These are phyloP conservation scores for Erythrophleum fordii DNA, from an alignment of 306 rosid species.

Conservation along the genomic window DNA sequence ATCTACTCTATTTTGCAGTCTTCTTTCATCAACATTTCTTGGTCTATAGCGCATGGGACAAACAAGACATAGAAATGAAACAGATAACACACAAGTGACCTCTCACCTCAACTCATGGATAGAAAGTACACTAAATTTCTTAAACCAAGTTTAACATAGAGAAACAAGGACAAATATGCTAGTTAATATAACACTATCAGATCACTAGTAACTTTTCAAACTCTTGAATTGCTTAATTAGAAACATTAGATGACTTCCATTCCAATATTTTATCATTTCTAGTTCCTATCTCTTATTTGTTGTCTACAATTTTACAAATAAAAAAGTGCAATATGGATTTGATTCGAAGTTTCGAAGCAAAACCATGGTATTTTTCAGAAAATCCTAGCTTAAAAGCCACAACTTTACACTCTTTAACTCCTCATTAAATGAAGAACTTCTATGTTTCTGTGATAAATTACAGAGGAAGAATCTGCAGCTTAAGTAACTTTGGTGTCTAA, in stretches of 20 bases:
- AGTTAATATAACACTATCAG: neutral
- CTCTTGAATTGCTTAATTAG: constrained; percentile 5
- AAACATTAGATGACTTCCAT: neutral
- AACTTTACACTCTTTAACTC: neutral
- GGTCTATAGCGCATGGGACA: neutral
- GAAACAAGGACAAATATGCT: neutral
- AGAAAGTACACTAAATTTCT: too few species aligned
- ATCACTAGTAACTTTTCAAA: neutral
- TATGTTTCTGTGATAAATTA: neutral
- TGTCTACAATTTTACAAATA: neutral
- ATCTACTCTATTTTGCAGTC: neutral
- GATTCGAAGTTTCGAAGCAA: neutral
- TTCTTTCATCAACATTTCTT: neutral
- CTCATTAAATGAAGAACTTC: neutral
- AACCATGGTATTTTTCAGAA: constrained; percentile 6
- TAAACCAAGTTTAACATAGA: neutral
- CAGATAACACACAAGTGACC: neutral
- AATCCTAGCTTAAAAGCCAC: neutral
- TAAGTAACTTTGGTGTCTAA: neutral
- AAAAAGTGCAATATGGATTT: neutral
- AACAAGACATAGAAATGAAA: neutral
- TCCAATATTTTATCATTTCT: neutral
- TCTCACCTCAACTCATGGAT: neutral
- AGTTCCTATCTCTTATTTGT: neutral
- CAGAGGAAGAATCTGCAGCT: neutral